Conservation (phyloP, 2,329 filamentous ascomycete species). For the Neonectria sp. region DNA sequence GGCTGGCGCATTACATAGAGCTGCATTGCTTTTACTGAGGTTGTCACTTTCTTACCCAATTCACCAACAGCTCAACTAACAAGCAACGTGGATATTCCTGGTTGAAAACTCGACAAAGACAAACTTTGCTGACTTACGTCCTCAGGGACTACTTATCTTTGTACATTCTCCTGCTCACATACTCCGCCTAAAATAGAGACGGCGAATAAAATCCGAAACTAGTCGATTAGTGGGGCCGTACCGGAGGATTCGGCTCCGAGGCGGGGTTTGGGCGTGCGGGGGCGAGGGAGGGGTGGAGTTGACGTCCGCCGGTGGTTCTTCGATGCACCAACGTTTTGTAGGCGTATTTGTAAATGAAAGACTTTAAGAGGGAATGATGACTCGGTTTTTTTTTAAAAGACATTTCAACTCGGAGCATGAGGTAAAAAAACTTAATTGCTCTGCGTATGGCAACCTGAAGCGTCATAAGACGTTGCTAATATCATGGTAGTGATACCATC, state of each 20-base stretch:
- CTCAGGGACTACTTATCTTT: too few species aligned
- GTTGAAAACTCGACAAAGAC: too few species aligned
- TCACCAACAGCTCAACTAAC: neutral
- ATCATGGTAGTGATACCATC: slow-evolving; percentile 39
- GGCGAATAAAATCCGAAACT: neutral
- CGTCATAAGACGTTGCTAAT: neutral
- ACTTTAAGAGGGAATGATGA: neutral
- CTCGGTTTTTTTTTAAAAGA: neutral
- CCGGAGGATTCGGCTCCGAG: slow-evolving; percentile 12
- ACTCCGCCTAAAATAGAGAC: neutral
- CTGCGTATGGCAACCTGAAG: neutral
- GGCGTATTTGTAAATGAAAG: neutral
- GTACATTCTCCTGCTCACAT: neutral
- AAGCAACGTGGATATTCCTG: neutral
- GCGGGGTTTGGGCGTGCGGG: neutral
- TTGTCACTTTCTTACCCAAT: too few species aligned
- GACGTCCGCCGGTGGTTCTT: neutral
- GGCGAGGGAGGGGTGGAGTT: neutral
- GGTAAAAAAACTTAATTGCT: neutral
- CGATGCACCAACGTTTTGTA: neutral
- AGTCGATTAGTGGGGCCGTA: slow-evolving; percentile 1
- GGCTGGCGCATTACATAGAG: neutral
- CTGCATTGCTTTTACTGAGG: neutral
- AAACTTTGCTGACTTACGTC: too few species aligned
- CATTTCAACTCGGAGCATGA: neutral